These are phyloP conservation scores for Phytophthora constricta DNA, from an alignment of 352 stramenopile genomes.

Conservation along the genomic window DNA sequence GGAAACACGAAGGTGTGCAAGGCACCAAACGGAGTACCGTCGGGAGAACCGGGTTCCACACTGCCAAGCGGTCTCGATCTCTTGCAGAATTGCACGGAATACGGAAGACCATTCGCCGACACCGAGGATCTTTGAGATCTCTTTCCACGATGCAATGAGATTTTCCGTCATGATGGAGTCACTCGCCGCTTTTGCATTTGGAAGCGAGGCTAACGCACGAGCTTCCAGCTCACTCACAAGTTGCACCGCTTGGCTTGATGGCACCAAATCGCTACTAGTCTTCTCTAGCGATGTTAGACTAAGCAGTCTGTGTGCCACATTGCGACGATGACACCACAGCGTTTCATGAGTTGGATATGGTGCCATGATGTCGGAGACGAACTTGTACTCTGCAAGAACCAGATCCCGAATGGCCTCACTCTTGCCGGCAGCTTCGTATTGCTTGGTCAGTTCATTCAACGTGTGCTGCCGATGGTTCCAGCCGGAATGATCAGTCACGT, in stretches of 20 bases:
- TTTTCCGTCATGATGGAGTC: constrained; percentile 7
- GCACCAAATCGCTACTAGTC: not conserved
- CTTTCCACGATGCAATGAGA: constrained; percentile 24
- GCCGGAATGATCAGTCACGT: constrained; percentile 79
- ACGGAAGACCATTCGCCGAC: constrained; percentile 7
- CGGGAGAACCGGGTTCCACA: constrained; percentile 47
- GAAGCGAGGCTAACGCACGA: constrained; percentile 4
- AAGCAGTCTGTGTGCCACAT: constrained; percentile 59
- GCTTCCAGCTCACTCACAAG: constrained; percentile 11
- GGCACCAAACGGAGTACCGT: constrained; percentile 61
- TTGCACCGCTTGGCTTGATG: constrained; percentile 3
- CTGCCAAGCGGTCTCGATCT: constrained; percentile 55
- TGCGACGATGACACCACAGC: constrained; percentile 84
- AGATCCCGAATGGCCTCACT: constrained; percentile 18
- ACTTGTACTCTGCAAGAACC: constrained; percentile 53
- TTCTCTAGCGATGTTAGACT: not conserved
- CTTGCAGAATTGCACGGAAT: constrained; percentile 32
- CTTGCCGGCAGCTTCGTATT: constrained; percentile 1
- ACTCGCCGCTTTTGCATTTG: not conserved
- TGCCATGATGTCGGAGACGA: constrained; percentile 59
- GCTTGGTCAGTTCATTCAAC: constrained; percentile 34
- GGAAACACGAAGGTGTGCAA: constrained; percentile 39
- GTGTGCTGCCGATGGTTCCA: constrained; percentile 84
- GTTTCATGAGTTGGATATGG: constrained; percentile 64
- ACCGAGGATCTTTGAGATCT: constrained; percentile 16